Base-by-base conservation (phyloP, 2,329 filamentous ascomycete genomes). In the Xylariales sp. region DNA sequence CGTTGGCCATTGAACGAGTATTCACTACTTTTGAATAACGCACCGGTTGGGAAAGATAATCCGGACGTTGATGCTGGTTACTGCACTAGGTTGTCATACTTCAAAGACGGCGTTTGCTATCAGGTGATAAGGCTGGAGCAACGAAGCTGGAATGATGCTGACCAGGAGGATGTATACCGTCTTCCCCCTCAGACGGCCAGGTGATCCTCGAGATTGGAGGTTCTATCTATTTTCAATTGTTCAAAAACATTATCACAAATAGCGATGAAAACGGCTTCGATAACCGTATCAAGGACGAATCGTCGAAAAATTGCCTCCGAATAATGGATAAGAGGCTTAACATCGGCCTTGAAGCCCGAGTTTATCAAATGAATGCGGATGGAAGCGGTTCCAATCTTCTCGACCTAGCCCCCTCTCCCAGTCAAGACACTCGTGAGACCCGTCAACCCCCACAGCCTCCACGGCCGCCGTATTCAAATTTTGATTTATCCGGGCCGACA, bases 21-120 rank as follows among this genome's bases (percentile, higher is more conserved):
- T 54, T 41, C 50, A 39, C 30, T 68, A 30, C 28, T 59, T 8
- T 55, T 67, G 41, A 62, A 65, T 28, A 57, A 43, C 32, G 2
- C 34, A 32, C 36, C 23, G 14, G 58, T 3, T 10, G 8, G 8
- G 46, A 41, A 18, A 6, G 48, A 52, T n/a, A 23, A 58, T 23
- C 23, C 54, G 8, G 43, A 63, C 9, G 57, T 39, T 46, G 67
- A 69, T 45, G 39, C 28, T 28, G 67, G 67, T 18, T 66, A 63
- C 23, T 69, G 67, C n/a, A 46, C 67, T 5, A 57, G 63, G 16
- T 53, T 69, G 10, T 69, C 67, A 0, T 69, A 63, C 34, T 46
- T 69, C n/a, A 64, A 67, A 34, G 50, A 67, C 28, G 63, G 60
- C 16, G 53, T 69, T 9, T 59, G 62, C 46, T 69, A 69, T n/a